Percentiles rank a stretch among this genome's conserved stretches.
Evolutionary conservation across 768 basidiomycete genomes (phyloP).

Genomic region (Sporobolomyces roseus): DNA sequence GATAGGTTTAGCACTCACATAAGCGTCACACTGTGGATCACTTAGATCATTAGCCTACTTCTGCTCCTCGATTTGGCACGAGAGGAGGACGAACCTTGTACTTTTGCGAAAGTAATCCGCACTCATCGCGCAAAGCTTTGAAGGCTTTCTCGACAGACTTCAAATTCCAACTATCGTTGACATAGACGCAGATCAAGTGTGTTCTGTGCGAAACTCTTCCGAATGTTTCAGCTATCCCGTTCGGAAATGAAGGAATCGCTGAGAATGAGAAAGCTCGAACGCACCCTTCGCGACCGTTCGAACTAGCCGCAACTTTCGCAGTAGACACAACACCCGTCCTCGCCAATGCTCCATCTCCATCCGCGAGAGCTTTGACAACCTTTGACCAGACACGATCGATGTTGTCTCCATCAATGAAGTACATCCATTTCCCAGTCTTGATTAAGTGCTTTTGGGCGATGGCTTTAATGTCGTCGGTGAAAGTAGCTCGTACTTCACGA

Average conservation of each 20-base stretch:
- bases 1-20: not conserved
- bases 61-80: not conserved
- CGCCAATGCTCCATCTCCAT: conserved; percentile 30
- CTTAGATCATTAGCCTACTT: no score
- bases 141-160: conserved; percentile 24
- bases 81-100: conserved; percentile 24
- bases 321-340: conserved; percentile 19
- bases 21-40: conserved; percentile 31
- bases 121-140: conserved; percentile 22
- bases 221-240: no score
- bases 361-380: conserved; percentile 33
- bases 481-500: no score
- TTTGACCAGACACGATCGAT: conserved; percentile 34
- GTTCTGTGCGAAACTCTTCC: not conserved
- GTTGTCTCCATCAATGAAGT: no score
- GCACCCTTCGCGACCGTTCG: not conserved
- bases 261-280: no score
- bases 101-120: no score
- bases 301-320: conserved; percentile 33
- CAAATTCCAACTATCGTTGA: conserved; percentile 39
- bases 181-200: conserved; percentile 41
- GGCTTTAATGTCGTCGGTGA: no score
- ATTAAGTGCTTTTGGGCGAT: no score
- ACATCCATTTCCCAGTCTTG: no score
- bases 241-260: no score